Evolutionary conservation across 2,329 filamentous ascomycete genomes (phyloP), one percentile per base, ranked within the genome.

Genomic region (Laburnicola sp.): DNA sequence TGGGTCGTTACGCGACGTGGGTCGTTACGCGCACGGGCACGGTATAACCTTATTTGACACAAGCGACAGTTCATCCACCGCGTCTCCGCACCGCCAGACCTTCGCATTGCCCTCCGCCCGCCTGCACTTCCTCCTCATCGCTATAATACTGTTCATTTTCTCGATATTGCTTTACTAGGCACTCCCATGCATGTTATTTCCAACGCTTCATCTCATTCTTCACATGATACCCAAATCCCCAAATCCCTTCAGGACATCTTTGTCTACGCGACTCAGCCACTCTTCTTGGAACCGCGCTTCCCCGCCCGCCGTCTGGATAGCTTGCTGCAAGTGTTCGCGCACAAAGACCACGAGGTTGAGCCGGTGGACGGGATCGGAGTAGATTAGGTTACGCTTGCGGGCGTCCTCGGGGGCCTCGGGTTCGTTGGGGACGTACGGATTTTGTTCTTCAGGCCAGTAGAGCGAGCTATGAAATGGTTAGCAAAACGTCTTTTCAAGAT

Each of bases 241-340:
- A 59, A 91, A 93, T n/a, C 79, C 82, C 8, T 76, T 76, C 54
- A 93, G 62, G 11, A 92, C 82, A 52, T 91, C 85, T 59, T 79
- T 80, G 69, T 94, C 89, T 25, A 94, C 87, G 56, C 91, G 88
- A n/a, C 79, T 79, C 10, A 85, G 73, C 83, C 86, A 92, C 44
- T 86, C 79, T 48, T 82, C 79, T 66, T 86, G 80, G 68, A 94
- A 93, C 2, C 68, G 74, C 43, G 82, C 77, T 60, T 86, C 81
- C 0, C 88, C 88, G 2, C 89, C 89, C 3, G 78, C 78, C 3
- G 78, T 75, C 44, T 76, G 75, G 21, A 91, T 81, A 4, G 86
- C 74, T 10, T 78, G 76, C 49, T 82, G 77, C 30, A 94, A 66
- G 46, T 84, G 80, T 54, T 83, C 78, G 60, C 80, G 80, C 2